Conservation (phyloP, 768 basidiomycete genomes). For the Amanita fuliginea region DNA sequence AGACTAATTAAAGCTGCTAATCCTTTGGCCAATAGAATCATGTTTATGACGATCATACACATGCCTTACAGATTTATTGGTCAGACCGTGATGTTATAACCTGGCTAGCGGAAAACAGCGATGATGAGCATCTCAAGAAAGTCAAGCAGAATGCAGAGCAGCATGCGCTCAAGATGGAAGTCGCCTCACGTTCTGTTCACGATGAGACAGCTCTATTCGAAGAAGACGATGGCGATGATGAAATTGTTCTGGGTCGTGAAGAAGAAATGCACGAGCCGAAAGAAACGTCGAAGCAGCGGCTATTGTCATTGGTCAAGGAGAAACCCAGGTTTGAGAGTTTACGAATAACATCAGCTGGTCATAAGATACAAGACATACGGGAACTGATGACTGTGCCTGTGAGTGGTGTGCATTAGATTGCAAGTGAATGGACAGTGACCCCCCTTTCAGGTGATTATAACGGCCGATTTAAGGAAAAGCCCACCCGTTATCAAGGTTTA, state of each 20-base stretch:
- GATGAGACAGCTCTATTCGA: constrained; percentile 86
- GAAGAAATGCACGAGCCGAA: constrained; percentile 24
- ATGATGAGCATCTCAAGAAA: constrained; percentile 92
- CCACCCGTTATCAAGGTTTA: constrained; percentile 97
- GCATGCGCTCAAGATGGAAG: constrained; percentile 87
- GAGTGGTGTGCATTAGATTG: constrained; percentile 19
- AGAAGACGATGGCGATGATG: constrained; percentile 76
- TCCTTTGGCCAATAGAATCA: constrained; percentile 52
- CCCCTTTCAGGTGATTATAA: constrained; percentile 73
- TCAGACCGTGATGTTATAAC: constrained; percentile 87
- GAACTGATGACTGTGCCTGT: constrained; percentile 93
- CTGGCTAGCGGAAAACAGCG: constrained; percentile 91
- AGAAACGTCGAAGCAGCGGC: constrained; percentile 70
- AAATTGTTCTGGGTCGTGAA: constrained; percentile 64
- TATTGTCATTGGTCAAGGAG: constrained; percentile 64
- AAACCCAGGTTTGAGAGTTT: constrained; percentile 80
- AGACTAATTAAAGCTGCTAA: constrained; percentile 10
- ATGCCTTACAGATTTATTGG: constrained; percentile 94
- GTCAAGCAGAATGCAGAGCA: constrained; percentile 90
- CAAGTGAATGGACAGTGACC: constrained; percentile 4
- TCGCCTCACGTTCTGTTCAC: constrained; percentile 71
- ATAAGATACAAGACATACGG: constrained; percentile 90
- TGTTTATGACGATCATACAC: constrained; percentile 90
- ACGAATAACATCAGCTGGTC: constrained; percentile 60
- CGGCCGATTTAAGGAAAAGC: constrained; percentile 90